These are phyloP conservation scores for Oxalis stricta DNA, from an alignment of 441 rosid species.

Conservation along the genomic window DNA sequence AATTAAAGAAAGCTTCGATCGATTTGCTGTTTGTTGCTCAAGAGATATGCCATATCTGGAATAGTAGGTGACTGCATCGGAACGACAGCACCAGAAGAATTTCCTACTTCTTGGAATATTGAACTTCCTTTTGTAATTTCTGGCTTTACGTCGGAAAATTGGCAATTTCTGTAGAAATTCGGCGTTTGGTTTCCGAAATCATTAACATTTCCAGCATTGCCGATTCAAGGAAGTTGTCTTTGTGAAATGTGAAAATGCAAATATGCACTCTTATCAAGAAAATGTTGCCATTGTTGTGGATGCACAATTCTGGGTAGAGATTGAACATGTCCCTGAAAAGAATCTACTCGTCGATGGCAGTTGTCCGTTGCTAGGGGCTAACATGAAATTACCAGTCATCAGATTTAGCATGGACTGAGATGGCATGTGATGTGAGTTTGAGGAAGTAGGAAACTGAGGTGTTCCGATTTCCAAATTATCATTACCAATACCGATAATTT, in stretches of 20 bases:
- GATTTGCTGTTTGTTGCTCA: constrained; percentile 7
- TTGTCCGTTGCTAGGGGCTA: neutral
- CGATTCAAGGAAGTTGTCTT: constrained; percentile 7
- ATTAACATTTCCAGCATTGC: neutral
- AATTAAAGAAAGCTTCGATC: too few species aligned
- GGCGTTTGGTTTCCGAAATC: neutral
- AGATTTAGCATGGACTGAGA: constrained; percentile 1
- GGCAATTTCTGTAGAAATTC: neutral
- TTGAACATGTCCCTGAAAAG: neutral
- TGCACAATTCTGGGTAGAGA: neutral
- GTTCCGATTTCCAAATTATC: neutral
- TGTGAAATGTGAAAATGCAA: constrained; percentile 7
- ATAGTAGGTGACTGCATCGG: constrained; percentile 5
- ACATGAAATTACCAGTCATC: neutral
- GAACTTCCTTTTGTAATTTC: too few species aligned
- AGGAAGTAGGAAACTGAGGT: neutral
- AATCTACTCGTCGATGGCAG: neutral
- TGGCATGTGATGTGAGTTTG: neutral
- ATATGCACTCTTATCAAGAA: neutral
- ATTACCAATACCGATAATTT: neutral
- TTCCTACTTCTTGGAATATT: too few species aligned
- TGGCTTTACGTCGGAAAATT: neutral
- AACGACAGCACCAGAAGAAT: neutral
- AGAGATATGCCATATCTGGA: constrained; percentile 7
- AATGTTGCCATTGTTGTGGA: constrained; percentile 1